Base-by-base conservation (phyloP, 805 yeast species). In the Trichomonascus vanleenenianus region DNA sequence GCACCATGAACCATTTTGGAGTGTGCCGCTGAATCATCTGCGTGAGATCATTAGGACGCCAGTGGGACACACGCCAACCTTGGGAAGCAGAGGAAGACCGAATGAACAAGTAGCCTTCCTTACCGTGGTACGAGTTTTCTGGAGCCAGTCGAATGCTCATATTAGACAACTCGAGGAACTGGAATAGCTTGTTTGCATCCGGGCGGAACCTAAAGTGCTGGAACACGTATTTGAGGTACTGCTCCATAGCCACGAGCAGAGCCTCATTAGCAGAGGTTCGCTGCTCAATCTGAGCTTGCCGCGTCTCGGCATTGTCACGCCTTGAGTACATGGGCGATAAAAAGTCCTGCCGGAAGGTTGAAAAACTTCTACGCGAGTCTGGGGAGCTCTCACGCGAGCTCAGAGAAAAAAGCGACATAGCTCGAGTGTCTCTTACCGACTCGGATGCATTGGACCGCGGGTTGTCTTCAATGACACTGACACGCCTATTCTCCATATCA, bases 61-160 rank as follows among this genome's bases (percentile, higher is more conserved):
- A 78, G 59, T 91, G 97, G 2, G 93, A 85, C 4, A 91, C 96
- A 55, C 95, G 73, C 97, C 98, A 93, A 2, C 98, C 97, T 60
- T 87, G 95, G 0, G 88, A 73, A 50, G 78, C 79, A 0, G 97
- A 91, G 0, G 87, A 79, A 1, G 96, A 82, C 16, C 88, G 79
- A 40, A 89, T 77, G 45, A 84, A 76, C 47, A 91, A 63, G 42
- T 78, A 76, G 1, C 98, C 99, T 63, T 93, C 96, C 56, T 88
- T 93, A 1, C 97, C 95, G 46, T 78, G 79, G 57, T 73, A 83
- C 0, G 85, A 83, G 25, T 78, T 75, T 61, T 93, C 98, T 51
- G 85, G 81, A 41, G 91, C 81, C 35, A 93, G 68, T 40, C 88
- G 68, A 7, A 93, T 79, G 5, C 95, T 85, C 52, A 93, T 75